A percentile compares a stretch with the other conserved stretches of the same genome.
Conservation (phyloP, 1,284 basidiomycete genomes). For the Papiliotrema flavescens region DNA sequence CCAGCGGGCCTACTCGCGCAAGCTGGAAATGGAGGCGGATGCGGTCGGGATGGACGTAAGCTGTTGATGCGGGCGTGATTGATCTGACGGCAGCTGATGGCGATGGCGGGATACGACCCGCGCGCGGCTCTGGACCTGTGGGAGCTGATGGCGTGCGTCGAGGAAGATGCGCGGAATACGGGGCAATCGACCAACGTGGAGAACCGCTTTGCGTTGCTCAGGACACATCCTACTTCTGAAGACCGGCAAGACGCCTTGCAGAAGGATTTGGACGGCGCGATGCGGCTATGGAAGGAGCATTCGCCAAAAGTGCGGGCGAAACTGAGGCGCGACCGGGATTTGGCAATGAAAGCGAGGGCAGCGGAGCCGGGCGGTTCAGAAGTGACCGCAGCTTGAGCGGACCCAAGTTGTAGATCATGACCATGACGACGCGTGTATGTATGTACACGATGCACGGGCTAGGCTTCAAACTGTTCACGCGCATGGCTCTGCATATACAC, state of each 20-base stretch:
- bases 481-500: no score
- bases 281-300: constrained; percentile 43
- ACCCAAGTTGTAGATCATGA: neutral
- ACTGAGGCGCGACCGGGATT: neutral
- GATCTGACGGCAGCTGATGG: constrained; percentile 44
- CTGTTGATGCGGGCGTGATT: neutral
- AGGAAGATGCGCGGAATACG: constrained; percentile 44
- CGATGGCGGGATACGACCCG: constrained; percentile 53
- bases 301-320: neutral
- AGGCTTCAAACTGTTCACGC: no score
- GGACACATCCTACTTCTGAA: constrained; percentile 53
- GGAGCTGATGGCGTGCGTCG: constrained; percentile 53
- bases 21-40: constrained; percentile 55
- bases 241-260: constrained; percentile 47
- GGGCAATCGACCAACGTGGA: constrained; percentile 36
- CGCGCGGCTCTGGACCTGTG: constrained; percentile 51
- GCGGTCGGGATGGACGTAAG: constrained; percentile 51
- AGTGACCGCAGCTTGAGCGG: no score
- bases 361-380: neutral
- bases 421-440: neutral
- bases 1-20: constrained; percentile 53
- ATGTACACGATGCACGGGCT: neutral
- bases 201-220: constrained; percentile 46
- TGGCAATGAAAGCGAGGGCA: neutral
- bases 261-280: constrained; percentile 44